phyloP scores from a whole-genome alignment of 1,284 basidiomycete genomes.

The Ustilago hordei region DNA sequence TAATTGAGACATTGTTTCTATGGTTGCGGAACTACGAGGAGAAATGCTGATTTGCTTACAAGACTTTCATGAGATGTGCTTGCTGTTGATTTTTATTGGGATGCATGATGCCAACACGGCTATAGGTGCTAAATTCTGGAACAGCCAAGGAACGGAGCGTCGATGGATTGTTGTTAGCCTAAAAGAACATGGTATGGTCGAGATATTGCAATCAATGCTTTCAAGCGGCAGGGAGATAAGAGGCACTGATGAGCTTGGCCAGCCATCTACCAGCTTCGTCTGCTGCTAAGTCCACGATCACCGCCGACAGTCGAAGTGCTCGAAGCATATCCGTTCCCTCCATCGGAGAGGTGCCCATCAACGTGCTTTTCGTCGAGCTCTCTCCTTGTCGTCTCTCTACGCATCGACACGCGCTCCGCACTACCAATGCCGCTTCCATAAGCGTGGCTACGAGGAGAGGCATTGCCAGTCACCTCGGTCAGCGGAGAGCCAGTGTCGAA shows the following conservation, averaged over 20 bases:
- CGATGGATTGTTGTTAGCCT: not conserved
- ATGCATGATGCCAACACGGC: not conserved
- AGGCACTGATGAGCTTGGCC: not conserved
- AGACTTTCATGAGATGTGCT: not conserved
- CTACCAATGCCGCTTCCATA: not conserved
- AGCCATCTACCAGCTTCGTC: slow-evolving; percentile 10
- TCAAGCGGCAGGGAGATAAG: too few relatives aligned
- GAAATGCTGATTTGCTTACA: too few relatives aligned
- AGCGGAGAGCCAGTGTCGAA: slow-evolving; percentile 37
- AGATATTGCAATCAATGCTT: too few relatives aligned
- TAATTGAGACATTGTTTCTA: not conserved
- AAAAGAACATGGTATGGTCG: too few relatives aligned
- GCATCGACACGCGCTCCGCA: not conserved
- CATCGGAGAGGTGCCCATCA: slow-evolving; percentile 13
- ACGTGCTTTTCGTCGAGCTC: not conserved
- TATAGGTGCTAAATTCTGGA: not conserved
- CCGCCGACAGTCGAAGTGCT: slow-evolving; percentile 12
- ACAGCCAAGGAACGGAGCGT: not conserved
- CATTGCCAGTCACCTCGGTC: slow-evolving; percentile 31
- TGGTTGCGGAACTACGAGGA: not conserved
- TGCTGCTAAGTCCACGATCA: not conserved
- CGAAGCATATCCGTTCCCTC: not conserved
- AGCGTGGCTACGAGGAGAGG: slow-evolving; percentile 19
- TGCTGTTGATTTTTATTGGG: not conserved
- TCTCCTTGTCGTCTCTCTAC: not conserved